Evolutionary conservation across 805 yeast species (phyloP).

Genomic region (Teunomyces lycoperdinae): DNA sequence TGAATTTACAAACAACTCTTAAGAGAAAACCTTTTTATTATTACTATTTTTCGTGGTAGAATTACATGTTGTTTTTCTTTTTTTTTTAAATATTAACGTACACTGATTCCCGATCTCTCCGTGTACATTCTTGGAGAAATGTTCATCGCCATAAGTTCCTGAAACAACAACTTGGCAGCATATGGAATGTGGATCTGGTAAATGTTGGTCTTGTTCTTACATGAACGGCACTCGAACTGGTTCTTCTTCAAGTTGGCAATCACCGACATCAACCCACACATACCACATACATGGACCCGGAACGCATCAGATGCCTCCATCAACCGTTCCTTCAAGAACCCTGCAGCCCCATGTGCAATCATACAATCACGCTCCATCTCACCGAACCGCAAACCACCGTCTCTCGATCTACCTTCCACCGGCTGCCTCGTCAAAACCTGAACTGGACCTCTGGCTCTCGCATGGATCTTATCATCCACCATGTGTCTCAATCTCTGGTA

Average conservation of each 20-base stretch:
- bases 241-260: slow-evolving; percentile 96
- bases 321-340: slow-evolving; percentile 93
- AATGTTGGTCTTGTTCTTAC: slow-evolving; percentile 97
- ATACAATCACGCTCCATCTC: slow-evolving; percentile 99
- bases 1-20: background rate
- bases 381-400: slow-evolving; percentile 98
- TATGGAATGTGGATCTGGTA: slow-evolving; percentile 97
- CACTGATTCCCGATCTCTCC: slow-evolving; percentile 69
- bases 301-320: slow-evolving; percentile 99
- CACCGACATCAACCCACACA: slow-evolving; percentile 97
- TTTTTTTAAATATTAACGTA: slow-evolving; percentile 22
- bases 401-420: slow-evolving; percentile 98
- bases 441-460: slow-evolving; percentile 98
- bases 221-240: slow-evolving; percentile 97
- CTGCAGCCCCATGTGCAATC: slow-evolving; percentile 99
- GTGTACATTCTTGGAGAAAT: slow-evolving; percentile 96
- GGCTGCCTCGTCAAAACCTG: slow-evolving; percentile 98
- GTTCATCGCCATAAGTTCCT: slow-evolving; percentile 99
- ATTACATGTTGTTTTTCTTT: slow-evolving; percentile 4
- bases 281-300: slow-evolving; percentile 96
- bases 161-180: slow-evolving; percentile 97
- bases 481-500: slow-evolving; percentile 98
- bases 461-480: slow-evolving; percentile 99
- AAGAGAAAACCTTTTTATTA: background rate
- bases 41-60: background rate